Percentiles rank a stretch among this genome's conserved stretches.
These are phyloP conservation scores for Clavulina sp. DNA, from an alignment of 768 basidiomycete genomes.

Conservation along the genomic window DNA sequence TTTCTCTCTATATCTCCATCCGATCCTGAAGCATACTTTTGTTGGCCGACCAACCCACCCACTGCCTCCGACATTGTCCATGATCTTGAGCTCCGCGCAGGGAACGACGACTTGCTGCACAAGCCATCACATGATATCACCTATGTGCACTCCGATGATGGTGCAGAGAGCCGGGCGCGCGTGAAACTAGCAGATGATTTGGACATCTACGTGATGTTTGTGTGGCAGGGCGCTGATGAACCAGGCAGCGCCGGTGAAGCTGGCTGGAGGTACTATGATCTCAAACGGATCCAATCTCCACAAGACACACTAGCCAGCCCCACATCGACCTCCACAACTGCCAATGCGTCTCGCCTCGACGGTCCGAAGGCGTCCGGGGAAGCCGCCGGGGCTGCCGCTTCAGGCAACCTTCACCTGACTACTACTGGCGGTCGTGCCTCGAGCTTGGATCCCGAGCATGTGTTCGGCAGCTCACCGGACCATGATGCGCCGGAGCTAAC, in stretches of 20 bases:
- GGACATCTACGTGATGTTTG: not conserved
- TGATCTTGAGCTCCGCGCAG: not conserved
- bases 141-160: not conserved
- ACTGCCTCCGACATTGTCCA: not conserved
- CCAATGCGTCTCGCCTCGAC: too few relatives aligned
- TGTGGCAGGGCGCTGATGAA: not conserved
- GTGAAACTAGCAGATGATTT: not conserved
- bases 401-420: too few relatives aligned
- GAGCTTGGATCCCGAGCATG: too few relatives aligned
- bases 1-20: conserved; percentile 7
- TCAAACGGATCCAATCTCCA: not conserved
- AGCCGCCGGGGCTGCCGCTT: too few relatives aligned
- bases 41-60: not conserved
- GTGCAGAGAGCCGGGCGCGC: not conserved
- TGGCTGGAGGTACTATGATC: conserved; percentile 1
- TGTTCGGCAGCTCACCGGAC: too few relatives aligned
- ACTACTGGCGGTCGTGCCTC: too few relatives aligned
- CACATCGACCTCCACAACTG: too few relatives aligned
- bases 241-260: not conserved
- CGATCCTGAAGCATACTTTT: conserved; percentile 8
- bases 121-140: not conserved
- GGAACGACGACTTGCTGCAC: not conserved
- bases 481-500: not conserved
- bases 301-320: too few relatives aligned
- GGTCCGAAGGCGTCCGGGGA: too few relatives aligned